Base-by-base conservation (phyloP, 2,329 filamentous ascomycete species). In the Beauveria sp. region DNA sequence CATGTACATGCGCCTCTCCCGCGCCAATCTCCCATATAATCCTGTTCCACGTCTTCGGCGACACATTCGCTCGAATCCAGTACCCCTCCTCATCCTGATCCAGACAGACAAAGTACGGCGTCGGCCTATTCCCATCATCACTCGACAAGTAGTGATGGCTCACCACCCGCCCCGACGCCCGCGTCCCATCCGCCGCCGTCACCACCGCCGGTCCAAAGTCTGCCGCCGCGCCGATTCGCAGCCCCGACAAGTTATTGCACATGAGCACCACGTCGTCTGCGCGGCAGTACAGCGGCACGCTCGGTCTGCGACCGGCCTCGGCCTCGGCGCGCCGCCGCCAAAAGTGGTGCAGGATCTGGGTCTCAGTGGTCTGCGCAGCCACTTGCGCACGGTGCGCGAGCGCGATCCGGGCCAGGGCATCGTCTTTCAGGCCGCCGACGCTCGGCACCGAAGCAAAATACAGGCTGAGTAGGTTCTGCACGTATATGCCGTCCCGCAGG, bases 221-320 rank as follows among this genome's bases (percentile, higher is more conserved):
- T 5, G 55, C 55, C 55, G 55, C 55, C 14, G 55, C 26, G 31
- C 38, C 31, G 45, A 58, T 58, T 8, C 55, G 42, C 20, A 58
- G n/a, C 7, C 45, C 46, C 12, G 55, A 49, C 45, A 59, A 34
- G 55, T 59, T 59, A 16, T 59, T 59, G 45, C 45, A 59, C 26
- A 50, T 16, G 8, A 58, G n/a, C 18, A 24, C 12, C 28, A 46
- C 42, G n/a, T 49, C 55, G 14, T 40, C 28, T n/a, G 43, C 9
- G n/a, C 20, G 24, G 31, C 55, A 45, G 54, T 57, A 57, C 14
- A 57, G 10, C 10, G 38, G 38, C 14, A 48, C 12, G 16, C 24
- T 14, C 16, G 10, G 10, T 2, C n/a, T 20, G 8, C 9, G 14
- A 12, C 24, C 10, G 5, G n/a, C 20, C 6, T 59, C 45, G 14